Evolutionary conservation across 331 rosid species (phyloP), one percentile per base, ranked within the genome.

Genomic region (Quercus phellos): DNA sequence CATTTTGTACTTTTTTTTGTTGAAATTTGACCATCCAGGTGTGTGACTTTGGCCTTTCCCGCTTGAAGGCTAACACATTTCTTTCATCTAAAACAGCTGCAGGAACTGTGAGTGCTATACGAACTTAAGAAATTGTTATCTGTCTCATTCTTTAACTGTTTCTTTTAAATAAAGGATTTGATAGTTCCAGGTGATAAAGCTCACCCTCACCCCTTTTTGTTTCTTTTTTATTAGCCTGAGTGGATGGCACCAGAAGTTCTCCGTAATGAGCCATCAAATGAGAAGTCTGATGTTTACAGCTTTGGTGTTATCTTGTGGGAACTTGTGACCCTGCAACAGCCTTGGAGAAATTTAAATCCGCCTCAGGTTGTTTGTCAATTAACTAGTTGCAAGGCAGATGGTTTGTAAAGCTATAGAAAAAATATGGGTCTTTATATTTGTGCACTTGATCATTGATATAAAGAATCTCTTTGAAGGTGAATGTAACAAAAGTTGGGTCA

Each of bases 221-320:
- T 58, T 68, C 74, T 69, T 34, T 77, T 24, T 70, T 75, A 35
- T 69, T 82, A 94, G 99, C 97, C 99, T 50, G 99, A 92, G 83
- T 94, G 99, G 99, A 92, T 94, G 99, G 99, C 99, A 72, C 99
- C 99, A 43, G 99, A 94, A 90, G 99, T 94, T 77, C 91, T 94
- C 79, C 90, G 91, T 51, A 90, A 92, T 50, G 97, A 94, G 77
- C 94, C 70, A 6, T 94, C 99, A 83, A 88, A 92, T 73, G 98
- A 94, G 87, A 94, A 92, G 78, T 89, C 93, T 14, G 98, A 94
- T 75, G 85, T 92, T 76, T 94, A 90, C 90, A 94, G 99, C 91
- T 94, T 90, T 81, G 99, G 94, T 75, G 92, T 94, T 59, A 90
- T 94, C 76, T 87, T 94, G 88, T 94, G 99, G 99, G 99, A 94